These are phyloP conservation scores for Trichosporon inkin DNA, from an alignment of 1,284 basidiomycete species.

Conservation along the genomic window DNA sequence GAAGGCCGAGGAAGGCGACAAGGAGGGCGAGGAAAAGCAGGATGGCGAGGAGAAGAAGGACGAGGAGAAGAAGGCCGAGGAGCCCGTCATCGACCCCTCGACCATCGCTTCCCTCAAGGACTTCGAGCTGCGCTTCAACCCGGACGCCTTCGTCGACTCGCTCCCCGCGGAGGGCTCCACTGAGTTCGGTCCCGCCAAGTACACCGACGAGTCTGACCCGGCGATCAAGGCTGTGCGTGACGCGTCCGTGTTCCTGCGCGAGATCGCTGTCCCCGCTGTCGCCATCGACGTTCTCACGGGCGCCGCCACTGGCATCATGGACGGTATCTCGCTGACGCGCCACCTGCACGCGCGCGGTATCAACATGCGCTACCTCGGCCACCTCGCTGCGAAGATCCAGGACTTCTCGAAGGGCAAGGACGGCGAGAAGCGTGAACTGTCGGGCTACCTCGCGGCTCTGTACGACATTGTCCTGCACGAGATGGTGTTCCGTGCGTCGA, in stretches of 20 bases:
- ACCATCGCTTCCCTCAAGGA: constrained; percentile 37
- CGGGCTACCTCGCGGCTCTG: constrained; percentile 44
- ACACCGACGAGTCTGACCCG: constrained; percentile 54
- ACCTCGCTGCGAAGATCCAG: constrained; percentile 50
- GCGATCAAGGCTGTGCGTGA: constrained; percentile 56
- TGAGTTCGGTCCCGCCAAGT: constrained; percentile 29
- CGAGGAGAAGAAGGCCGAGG: constrained; percentile 19
- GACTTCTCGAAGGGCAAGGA: constrained; percentile 46
- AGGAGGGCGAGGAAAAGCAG: constrained; percentile 17
- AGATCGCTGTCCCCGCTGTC: constrained; percentile 52
- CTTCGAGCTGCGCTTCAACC: constrained; percentile 57
- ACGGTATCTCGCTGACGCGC: constrained; percentile 54
- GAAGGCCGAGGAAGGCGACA: constrained; percentile 24
- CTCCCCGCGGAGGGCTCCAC: constrained; percentile 18
- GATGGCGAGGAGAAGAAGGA: constrained; percentile 18
- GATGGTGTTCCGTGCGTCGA: constrained; percentile 57
- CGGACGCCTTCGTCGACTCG: constrained; percentile 57
- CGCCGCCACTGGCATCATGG: constrained; percentile 52
- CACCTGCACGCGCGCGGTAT: constrained; percentile 57
- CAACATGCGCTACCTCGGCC: constrained; percentile 59
- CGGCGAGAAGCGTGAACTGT: constrained; percentile 29
- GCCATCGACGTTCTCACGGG: constrained; percentile 54
- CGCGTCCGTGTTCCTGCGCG: constrained; percentile 54
- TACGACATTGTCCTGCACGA: constrained; percentile 53
- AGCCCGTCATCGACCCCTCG: constrained; percentile 22